Percentiles rank a stretch among this genome's conserved stretches.
Conservation (phyloP, 1,139 yeast genomes). For the Yamadazyma mexicana region DNA sequence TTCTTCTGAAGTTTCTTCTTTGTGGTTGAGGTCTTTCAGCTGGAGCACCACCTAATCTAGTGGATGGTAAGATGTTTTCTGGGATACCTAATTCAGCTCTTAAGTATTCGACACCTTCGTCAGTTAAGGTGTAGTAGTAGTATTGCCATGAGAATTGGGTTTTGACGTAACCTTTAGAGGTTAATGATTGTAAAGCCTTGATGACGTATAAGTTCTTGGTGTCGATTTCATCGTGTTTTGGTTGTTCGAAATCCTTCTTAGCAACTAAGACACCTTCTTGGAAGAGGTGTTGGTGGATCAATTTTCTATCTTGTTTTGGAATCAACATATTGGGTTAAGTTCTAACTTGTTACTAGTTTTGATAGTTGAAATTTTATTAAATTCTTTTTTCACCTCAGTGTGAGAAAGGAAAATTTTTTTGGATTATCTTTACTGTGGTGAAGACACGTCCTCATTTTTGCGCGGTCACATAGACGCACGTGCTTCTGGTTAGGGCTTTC, state of each 20-base stretch:
- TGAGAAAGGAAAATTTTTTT: constrained; percentile 12
- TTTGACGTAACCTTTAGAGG: constrained; percentile 98
- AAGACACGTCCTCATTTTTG: neutral
- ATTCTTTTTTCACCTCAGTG: constrained; percentile 11
- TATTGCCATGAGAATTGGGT: constrained; percentile 99
- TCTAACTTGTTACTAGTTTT: constrained; percentile 4
- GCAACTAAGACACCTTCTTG: constrained; percentile 99
- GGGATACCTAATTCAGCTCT: constrained; percentile 99
- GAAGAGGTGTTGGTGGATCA: constrained; percentile 98
- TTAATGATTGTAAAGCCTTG: constrained; percentile 99
- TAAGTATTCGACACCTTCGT: constrained; percentile 98
- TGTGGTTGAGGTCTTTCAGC: constrained; percentile 71
- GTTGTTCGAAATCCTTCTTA: constrained; percentile 97
- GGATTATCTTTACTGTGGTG: constrained; percentile 1
- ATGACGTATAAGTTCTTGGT: constrained; percentile 97
- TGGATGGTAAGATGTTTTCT: constrained; percentile 97
- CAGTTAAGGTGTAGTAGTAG: constrained; percentile 99
- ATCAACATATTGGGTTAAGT: constrained; percentile 74
- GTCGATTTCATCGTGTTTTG: constrained; percentile 97
- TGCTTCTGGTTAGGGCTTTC: constrained; percentile 10
- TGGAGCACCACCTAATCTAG: constrained; percentile 94
- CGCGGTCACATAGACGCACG: constrained; percentile 10
- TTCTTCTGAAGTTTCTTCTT: constrained; percentile 48
- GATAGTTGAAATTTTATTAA: constrained; percentile 15
- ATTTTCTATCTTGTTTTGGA: constrained; percentile 99